phyloP scores from a whole-genome alignment of 768 basidiomycete genomes.

The Tricholoma bakamatsutake region DNA sequence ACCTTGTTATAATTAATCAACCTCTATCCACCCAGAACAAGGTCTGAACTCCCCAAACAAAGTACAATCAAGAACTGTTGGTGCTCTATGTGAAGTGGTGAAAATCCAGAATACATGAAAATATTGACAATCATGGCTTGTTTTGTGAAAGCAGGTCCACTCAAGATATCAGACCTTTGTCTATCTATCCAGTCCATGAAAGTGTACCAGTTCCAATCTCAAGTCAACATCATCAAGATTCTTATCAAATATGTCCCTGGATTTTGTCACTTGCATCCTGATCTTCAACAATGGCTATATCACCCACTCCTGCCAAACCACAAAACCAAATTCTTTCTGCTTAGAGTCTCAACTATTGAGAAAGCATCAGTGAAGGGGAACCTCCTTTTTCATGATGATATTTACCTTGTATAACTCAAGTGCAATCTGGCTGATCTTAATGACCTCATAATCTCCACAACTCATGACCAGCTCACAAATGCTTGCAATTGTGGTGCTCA shows the following conservation, averaged over 20 bases:
- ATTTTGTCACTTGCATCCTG: neutral
- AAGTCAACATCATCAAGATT: neutral
- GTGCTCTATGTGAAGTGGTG: neutral
- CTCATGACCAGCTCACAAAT: constrained; percentile 12
- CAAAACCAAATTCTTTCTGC: constrained; percentile 9
- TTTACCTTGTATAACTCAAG: constrained; percentile 20
- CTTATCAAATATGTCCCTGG: neutral
- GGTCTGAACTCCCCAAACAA: neutral
- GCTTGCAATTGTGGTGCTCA: constrained; percentile 17
- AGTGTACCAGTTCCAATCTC: neutral
- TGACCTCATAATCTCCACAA: constrained; percentile 14
- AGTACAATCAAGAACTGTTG: no score
- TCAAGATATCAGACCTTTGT: neutral
- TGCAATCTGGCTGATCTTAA: constrained; percentile 6
- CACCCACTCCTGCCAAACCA: constrained; percentile 9
- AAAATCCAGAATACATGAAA: neutral
- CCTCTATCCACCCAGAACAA: neutral
- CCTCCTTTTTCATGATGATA: constrained; percentile 20
- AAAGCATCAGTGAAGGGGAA: constrained; percentile 11
- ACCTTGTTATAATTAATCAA: neutral
- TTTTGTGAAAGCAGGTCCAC: neutral
- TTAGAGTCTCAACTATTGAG: constrained; percentile 22
- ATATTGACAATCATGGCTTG: neutral
- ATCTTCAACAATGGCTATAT: constrained; percentile 14
- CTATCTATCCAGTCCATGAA: no score